Evolutionary conservation across 2,329 filamentous ascomycete genomes (phyloP), one percentile per base, ranked within the genome.

Genomic region (Aspergillus sojae): DNA sequence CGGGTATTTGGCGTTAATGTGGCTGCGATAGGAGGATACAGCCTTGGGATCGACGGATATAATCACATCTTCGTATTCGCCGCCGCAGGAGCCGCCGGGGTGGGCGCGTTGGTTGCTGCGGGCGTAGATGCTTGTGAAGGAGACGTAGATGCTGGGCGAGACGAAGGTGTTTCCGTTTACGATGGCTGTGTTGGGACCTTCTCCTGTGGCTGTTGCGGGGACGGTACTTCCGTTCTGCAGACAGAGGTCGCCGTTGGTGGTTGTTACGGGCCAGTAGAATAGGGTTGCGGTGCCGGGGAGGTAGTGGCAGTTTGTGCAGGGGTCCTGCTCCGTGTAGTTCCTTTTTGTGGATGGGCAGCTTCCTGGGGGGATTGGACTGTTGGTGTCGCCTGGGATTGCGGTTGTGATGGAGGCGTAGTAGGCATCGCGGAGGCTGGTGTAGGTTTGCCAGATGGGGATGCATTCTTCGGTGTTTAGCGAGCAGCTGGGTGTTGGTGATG

Each of bases 261-360:
- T 70, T n/a, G 60, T 61, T n/a, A 67, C 66, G 6, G 70, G 70
- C 70, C 70, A 71, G 65, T 70, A 71, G 60, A 71, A 71, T 45
- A 71, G 60, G 5, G 70, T 71, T 1, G 70, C 70, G 4, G 65
- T 67, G 2, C 36, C 68, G 1, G 70, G 70, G 36, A 70, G 62
- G 30, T 64, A 70, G 55, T 70, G 70, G 36, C 68, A 71, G 36
- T 57, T 60, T 6, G 65, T 64, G 57, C 70, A 70, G 6, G 65
- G 65, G 28, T 71, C 61, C 23, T 53, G 54, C 16, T 64, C 68
- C 21, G 66, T 60, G 53, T 71, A 70, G 41, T 61, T 53, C 16
- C 67, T 55, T 0, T 34, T n/a, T 1, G 67, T 64, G 6, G 60
- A 46, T 1, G 68, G 67, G 21, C 68, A 71, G 39, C 60, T 45